Evolutionary conservation across 1,284 basidiomycete genomes (phyloP).

Genomic region (Sphaerobolus stellatus): DNA sequence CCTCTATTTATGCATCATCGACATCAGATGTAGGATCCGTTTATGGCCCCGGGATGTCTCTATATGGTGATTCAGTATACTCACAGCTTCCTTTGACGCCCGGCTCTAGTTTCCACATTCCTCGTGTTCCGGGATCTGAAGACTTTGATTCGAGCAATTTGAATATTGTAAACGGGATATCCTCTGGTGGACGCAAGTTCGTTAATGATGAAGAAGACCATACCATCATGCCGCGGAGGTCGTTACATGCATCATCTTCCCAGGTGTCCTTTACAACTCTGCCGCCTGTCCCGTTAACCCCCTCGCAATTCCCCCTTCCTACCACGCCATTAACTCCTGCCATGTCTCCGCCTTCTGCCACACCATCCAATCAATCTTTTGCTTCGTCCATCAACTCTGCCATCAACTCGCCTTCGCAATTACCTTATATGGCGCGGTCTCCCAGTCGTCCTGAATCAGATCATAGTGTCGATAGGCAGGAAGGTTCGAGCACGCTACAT

Average conservation of each 20-base stretch:
- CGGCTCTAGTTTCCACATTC: background rate
- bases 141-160: background rate
- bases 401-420: conserved; percentile 3
- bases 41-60: conserved; percentile 10
- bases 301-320: background rate
- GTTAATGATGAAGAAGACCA: conserved; percentile 9
- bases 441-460: background rate
- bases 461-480: background rate
- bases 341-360: background rate
- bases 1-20: background rate
- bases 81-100: conserved; percentile 1
- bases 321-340: background rate
- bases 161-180: too few species aligned
- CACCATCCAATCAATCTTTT: background rate
- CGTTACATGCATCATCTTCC: conserved; percentile 6
- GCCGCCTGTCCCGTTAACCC: background rate
- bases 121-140: background rate
- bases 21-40: background rate
- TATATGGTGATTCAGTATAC: conserved; percentile 1
- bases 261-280: background rate
- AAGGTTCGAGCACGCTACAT: conserved; percentile 13
- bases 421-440: conserved; percentile 3
- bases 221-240: conserved; percentile 6
- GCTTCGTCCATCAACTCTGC: too few species aligned
- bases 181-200: conserved; percentile 4